A percentile compares a stretch with the other conserved stretches of the same genome.
These are phyloP conservation scores for Coemansia sp. DNA, from an alignment of 192 early-diverging fungal genomes.

Conservation along the genomic window DNA sequence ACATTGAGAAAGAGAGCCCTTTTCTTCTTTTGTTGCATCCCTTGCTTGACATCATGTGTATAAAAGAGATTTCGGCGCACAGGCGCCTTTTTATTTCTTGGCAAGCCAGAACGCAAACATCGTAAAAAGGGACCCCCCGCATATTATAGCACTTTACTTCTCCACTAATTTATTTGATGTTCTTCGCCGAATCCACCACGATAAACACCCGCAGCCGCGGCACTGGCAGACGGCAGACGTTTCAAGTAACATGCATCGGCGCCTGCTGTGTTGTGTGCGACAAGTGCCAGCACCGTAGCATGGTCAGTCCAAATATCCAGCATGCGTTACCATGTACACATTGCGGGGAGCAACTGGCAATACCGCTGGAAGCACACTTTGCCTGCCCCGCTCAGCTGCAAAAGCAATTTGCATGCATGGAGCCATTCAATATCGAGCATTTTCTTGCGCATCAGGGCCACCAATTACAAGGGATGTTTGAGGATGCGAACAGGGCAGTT, in stretches of 20 bases:
- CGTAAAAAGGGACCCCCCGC: no score
- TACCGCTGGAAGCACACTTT: slow-evolving; percentile 49
- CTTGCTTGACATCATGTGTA: no score
- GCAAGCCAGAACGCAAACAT: no score
- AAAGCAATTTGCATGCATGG: slow-evolving; percentile 35
- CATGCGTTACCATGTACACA: slow-evolving; percentile 29
- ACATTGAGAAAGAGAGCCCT: no score
- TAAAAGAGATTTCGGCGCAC: no score
- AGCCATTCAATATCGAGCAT: slow-evolving; percentile 38
- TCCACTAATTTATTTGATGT: slow-evolving; percentile 3
- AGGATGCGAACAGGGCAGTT: no score
- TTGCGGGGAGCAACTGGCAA: slow-evolving; percentile 28
- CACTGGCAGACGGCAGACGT: slow-evolving; percentile 11
- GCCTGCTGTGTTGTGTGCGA: slow-evolving; percentile 33
- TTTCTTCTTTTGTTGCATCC: no score
- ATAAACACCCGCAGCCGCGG: slow-evolving; percentile 10
- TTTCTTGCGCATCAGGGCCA: slow-evolving; percentile 36
- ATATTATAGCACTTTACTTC: background rate
- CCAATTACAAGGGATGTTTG: slow-evolving; percentile 7
- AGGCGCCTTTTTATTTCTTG: no score
- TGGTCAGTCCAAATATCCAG: slow-evolving; percentile 42
- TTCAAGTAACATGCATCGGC: slow-evolving; percentile 26
- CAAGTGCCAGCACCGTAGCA: slow-evolving; percentile 33
- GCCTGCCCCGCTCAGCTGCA: slow-evolving; percentile 34
- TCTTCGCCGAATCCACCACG: slow-evolving; percentile 4